A percentile compares a stretch with the other conserved stretches of the same genome.
Evolutionary conservation across 2,329 filamentous ascomycete genomes (phyloP).

Genomic region (Aspergillus sp.): DNA sequence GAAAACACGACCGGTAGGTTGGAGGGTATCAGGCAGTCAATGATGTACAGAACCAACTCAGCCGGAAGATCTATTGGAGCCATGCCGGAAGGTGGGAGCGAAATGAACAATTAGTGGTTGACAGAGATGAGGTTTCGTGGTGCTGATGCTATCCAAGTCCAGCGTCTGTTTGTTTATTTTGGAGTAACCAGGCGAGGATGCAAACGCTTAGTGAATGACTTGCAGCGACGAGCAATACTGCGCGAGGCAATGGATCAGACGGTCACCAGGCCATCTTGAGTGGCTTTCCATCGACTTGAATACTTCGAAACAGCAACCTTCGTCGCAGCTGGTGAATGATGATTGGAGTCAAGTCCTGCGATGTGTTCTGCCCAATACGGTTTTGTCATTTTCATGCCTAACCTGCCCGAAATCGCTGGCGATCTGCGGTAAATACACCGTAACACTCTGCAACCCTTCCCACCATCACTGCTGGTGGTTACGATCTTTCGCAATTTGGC

Average conservation of each 20-base stretch:
- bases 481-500: neutral
- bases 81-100: neutral
- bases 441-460: neutral
- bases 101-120: neutral
- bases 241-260: neutral
- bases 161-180: neutral
- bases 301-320: neutral
- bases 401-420: neutral
- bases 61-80: neutral
- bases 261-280: neutral
- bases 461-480: neutral
- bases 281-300: neutral
- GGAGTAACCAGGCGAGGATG: neutral
- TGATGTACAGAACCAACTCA: slow-evolving; percentile 16
- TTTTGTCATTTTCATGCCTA: slow-evolving; percentile 10
- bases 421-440: neutral
- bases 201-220: neutral
- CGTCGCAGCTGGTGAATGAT: neutral
- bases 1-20: slow-evolving; percentile 5
- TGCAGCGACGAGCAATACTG: neutral
- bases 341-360: neutral
- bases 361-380: slow-evolving; percentile 1
- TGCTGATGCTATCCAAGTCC: neutral
- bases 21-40: slow-evolving; percentile 13
- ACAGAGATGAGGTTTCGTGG: neutral